These are phyloP conservation scores for Conticribra weissflogii DNA, from an alignment of 108 stramenopile species.

Conservation along the genomic window DNA sequence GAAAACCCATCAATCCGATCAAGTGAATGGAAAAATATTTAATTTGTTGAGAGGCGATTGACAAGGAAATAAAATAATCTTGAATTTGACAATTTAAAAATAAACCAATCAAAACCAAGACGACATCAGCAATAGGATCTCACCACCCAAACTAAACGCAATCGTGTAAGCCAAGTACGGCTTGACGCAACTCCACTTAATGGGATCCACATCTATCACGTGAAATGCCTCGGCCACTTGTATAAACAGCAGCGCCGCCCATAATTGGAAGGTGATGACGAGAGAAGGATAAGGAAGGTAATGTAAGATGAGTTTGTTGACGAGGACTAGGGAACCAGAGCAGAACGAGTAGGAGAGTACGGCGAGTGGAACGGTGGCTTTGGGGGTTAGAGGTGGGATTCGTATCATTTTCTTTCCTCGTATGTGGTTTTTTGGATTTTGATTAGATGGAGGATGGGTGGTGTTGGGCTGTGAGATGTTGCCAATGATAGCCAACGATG, in stretches of 20 bases:
- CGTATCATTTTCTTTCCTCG: not conserved
- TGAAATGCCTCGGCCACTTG: constrained; percentile 53
- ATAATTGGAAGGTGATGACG: constrained; percentile 74
- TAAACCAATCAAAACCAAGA: not conserved
- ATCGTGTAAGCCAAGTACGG: constrained; percentile 83
- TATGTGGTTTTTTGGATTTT: too few species aligned
- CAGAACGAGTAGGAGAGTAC: constrained; percentile 75
- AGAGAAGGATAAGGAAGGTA: constrained; percentile 77
- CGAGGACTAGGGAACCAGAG: constrained; percentile 72
- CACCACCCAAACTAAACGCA: constrained; percentile 69
- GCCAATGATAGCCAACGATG: too few species aligned
- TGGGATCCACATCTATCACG: constrained; percentile 61
- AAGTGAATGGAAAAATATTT: too few species aligned
- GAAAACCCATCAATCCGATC: too few species aligned
- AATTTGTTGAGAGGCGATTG: too few species aligned
- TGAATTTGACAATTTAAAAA: too few species aligned
- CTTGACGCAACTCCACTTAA: constrained; percentile 72
- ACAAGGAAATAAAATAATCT: too few species aligned
- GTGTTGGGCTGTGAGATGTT: too few species aligned
- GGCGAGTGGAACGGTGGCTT: constrained; percentile 24
- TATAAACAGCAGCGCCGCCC: constrained; percentile 68
- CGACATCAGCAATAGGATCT: not conserved
- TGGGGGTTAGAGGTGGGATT: constrained; percentile 11
- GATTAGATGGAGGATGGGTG: too few species aligned
- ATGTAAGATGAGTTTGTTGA: constrained; percentile 85